Evolutionary conservation across 495 filamentous ascomycete genomes (phyloP).

Genomic region (Trichoderma orchidacearum): DNA sequence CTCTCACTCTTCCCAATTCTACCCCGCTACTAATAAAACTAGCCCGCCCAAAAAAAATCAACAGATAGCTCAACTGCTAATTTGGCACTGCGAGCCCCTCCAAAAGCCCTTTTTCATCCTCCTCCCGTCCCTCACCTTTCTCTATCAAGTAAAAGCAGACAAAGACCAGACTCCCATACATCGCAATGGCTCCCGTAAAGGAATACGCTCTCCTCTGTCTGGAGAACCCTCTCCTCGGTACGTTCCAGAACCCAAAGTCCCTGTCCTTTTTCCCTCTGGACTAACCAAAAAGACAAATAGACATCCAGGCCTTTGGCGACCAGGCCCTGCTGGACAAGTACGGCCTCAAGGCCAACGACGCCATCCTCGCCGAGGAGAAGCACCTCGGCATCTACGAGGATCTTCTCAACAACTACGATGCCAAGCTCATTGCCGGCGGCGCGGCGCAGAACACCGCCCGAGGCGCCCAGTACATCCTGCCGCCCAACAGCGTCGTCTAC

Average conservation of each 20-base stretch:
- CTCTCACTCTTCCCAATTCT: too few species aligned
- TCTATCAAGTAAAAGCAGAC: background rate
- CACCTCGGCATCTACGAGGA: conserved; percentile 87
- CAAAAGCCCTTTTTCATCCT: background rate
- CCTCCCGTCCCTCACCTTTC: background rate
- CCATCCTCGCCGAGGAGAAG: conserved; percentile 88
- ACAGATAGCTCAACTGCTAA: too few species aligned
- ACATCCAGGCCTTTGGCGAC: conserved; percentile 81
- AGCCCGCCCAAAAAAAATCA: too few species aligned
- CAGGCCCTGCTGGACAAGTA: conserved; percentile 81
- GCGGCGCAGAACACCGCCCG: conserved; percentile 97
- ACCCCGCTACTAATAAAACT: too few species aligned
- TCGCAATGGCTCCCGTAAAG: conserved; percentile 55
- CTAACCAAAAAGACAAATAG: too few species aligned
- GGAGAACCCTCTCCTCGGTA: conserved; percentile 93
- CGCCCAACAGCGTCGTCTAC: conserved; percentile 75
- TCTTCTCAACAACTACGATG: conserved; percentile 69
- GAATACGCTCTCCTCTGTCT: conserved; percentile 78
- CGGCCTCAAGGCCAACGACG: conserved; percentile 85
- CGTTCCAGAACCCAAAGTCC: conserved; percentile 21
- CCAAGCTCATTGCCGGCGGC: conserved; percentile 90
- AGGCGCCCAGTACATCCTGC: conserved; percentile 91
- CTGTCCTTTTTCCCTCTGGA: too few species aligned
- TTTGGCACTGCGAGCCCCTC: background rate
- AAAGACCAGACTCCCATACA: background rate